These are phyloP conservation scores for Fusarium irregulare DNA, from an alignment of 2,329 filamentous ascomycete genomes.

Conservation along the genomic window DNA sequence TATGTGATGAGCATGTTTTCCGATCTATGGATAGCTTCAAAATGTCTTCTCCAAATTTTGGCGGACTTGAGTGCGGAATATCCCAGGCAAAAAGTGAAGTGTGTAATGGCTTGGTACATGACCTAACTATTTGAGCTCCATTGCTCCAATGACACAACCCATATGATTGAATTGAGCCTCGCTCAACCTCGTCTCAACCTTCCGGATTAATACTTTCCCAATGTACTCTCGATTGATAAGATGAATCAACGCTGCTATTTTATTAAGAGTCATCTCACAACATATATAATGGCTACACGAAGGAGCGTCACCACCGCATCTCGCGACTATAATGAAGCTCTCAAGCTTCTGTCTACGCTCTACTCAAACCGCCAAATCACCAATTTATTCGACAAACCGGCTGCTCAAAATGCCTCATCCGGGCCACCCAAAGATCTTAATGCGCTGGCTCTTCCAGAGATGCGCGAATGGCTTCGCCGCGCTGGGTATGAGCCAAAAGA, in stretches of 20 bases:
- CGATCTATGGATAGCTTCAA: background rate
- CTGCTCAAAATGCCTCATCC: slow-evolving; percentile 42
- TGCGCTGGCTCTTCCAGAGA: slow-evolving; percentile 81
- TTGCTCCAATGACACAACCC: background rate
- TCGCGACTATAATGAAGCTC: slow-evolving; percentile 71
- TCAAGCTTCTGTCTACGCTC: slow-evolving; percentile 78
- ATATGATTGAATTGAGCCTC: background rate
- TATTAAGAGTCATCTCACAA: background rate
- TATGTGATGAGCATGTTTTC: background rate
- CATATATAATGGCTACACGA: slow-evolving; percentile 3
- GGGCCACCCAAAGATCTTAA: slow-evolving; percentile 69
- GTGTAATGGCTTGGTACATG: background rate
- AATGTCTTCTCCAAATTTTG: background rate
- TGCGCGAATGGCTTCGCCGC: slow-evolving; percentile 79
- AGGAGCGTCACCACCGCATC: slow-evolving; percentile 31
- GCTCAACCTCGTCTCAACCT: background rate
- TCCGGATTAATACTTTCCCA: background rate
- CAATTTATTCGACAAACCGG: slow-evolving; percentile 58
- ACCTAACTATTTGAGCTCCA: background rate
- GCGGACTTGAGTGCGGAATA: background rate
- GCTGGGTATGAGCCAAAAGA: slow-evolving; percentile 74
- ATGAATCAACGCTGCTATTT: slow-evolving; percentile 6
- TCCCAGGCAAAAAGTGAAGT: background rate
- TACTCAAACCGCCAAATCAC: slow-evolving; percentile 81
- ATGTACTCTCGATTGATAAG: background rate